phyloP scores from a whole-genome alignment of 495 filamentous ascomycete genomes.

The Tuber borchii region DNA sequence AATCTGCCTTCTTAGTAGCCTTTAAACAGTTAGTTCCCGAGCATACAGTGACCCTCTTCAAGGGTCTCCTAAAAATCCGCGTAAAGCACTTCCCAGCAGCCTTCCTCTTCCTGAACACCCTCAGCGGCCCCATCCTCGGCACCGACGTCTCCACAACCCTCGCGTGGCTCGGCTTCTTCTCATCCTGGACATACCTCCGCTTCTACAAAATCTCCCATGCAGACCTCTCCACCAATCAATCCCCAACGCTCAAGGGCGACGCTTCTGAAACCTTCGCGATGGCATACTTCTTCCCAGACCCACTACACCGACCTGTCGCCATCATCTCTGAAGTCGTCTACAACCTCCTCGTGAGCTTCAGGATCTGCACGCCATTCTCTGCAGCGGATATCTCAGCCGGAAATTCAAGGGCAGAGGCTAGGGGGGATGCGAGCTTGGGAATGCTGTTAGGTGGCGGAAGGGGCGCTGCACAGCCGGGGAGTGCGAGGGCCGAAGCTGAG shows the following conservation, averaged over 20 bases:
- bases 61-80: constrained; percentile 77
- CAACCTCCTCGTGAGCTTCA: constrained; percentile 61
- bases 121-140: constrained; percentile 72
- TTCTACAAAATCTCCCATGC: constrained; percentile 76
- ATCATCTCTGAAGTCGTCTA: constrained; percentile 69
- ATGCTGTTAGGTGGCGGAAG: constrained; percentile 51
- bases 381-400: constrained; percentile 75
- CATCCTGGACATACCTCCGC: constrained; percentile 91
- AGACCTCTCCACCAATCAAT: constrained; percentile 58
- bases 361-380: constrained; percentile 79
- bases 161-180: constrained; percentile 72
- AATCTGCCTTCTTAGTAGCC: constrained; percentile 90
- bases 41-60: constrained; percentile 92
- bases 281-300: constrained; percentile 89
- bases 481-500: constrained; percentile 79
- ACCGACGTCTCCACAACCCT: constrained; percentile 79
- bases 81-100: constrained; percentile 90
- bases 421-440: constrained; percentile 62
- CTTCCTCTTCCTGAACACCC: constrained; percentile 70
- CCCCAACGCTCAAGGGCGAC: constrained; percentile 64
- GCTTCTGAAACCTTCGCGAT: constrained; percentile 79
- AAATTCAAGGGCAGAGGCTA: constrained; percentile 58
- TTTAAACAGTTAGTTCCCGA: constrained; percentile 98
- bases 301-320: constrained; percentile 68
- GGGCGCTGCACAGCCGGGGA: constrained; percentile 41